These are phyloP conservation scores for Saturnispora sekii DNA, from an alignment of 805 yeast species.

Conservation along the genomic window DNA sequence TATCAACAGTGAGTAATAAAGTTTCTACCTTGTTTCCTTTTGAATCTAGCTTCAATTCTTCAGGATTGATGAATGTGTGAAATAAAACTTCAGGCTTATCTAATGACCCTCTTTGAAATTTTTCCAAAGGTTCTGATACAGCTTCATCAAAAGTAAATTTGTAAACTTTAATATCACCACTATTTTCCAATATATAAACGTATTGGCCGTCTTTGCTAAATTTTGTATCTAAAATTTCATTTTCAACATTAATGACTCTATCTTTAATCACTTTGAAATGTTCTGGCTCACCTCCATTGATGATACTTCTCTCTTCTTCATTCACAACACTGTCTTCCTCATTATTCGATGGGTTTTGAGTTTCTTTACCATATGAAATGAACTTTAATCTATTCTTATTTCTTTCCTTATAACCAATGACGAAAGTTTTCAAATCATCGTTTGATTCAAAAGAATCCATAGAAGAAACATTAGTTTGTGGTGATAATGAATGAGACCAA, in stretches of 20 bases:
- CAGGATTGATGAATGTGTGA: conserved; percentile 22
- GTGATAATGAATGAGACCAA: conserved; percentile 47
- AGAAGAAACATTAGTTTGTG: conserved; percentile 34
- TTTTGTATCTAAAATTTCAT: conserved; percentile 20
- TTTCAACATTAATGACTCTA: conserved; percentile 21
- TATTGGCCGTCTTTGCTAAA: conserved; percentile 21
- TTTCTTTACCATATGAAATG: conserved; percentile 19
- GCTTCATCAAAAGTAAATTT: conserved; percentile 13
- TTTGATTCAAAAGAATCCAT: conserved; percentile 28
- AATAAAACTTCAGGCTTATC: conserved; percentile 12
- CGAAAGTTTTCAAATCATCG: conserved; percentile 22
- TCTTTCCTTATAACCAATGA: conserved; percentile 29
- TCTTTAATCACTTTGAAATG: conserved; percentile 26
- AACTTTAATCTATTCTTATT: conserved; percentile 23
- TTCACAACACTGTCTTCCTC: conserved; percentile 23
- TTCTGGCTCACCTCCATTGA: conserved; percentile 24
- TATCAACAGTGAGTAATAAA: conserved; percentile 18
- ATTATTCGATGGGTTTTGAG: conserved; percentile 2
- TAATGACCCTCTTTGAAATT: conserved; percentile 9
- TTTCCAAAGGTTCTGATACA: conserved; percentile 8
- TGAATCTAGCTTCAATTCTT: conserved; percentile 18
- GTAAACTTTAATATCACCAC: conserved; percentile 25
- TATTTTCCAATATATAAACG: conserved; percentile 24
- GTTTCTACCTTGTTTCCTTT: conserved; percentile 15
- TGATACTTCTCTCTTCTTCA: conserved; percentile 20